Conservation (phyloP, 2,329 filamentous ascomycete genomes). For the Peltaster fructicola region DNA sequence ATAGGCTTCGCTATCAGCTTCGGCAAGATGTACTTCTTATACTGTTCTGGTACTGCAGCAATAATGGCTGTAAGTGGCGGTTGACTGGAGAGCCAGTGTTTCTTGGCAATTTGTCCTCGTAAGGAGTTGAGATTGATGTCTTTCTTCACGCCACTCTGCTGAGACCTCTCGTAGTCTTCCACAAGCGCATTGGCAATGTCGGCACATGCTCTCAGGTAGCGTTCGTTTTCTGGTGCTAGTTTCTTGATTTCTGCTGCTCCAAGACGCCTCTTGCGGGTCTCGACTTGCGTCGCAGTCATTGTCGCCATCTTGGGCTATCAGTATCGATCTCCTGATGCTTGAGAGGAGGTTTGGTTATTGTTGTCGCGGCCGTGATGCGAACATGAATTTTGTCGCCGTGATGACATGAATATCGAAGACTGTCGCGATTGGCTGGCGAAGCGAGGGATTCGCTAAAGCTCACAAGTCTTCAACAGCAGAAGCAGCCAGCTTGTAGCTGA, state of each 20-base stretch:
- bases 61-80: conserved; percentile 94
- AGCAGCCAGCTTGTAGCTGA: too few species aligned
- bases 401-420: too few species aligned
- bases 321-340: too few species aligned
- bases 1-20: conserved; percentile 97
- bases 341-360: too few species aligned
- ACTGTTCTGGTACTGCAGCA: conserved; percentile 94
- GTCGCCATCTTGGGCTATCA: conserved; percentile 50
- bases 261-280: conserved; percentile 25
- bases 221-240: conserved; percentile 80
- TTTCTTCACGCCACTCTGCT: conserved; percentile 54
- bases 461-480: too few species aligned
- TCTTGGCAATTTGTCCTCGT: conserved; percentile 75
- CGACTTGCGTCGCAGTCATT: conserved; percentile 38
- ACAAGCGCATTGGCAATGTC: conserved; percentile 90
- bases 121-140: conserved; percentile 88
- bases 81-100: conserved; percentile 73
- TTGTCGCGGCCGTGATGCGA: too few species aligned
- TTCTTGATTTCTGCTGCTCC: conserved; percentile 31
- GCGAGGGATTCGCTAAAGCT: too few species aligned
- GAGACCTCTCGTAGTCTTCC: conserved; percentile 74
- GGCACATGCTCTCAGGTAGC: conserved; percentile 82
- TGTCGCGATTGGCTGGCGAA: too few species aligned
- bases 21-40: conserved; percentile 96
- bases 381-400: too few species aligned